Evolutionary conservation across 208 protist genomes (phyloP).

Genomic region (Spongospora subterranea): DNA sequence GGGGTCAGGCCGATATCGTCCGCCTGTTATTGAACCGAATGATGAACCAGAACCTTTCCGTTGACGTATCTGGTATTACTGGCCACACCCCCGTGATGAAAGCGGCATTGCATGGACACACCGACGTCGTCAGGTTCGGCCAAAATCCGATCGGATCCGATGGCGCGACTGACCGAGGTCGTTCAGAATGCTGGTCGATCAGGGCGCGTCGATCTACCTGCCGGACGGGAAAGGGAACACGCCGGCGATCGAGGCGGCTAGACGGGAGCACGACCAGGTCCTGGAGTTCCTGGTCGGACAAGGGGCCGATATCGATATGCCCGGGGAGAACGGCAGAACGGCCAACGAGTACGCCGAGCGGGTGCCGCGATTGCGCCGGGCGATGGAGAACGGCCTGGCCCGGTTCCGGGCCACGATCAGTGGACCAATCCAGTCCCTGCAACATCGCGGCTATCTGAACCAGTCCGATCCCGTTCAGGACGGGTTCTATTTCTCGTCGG

Average conservation of each 20-base stretch:
- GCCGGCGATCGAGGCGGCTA: not conserved
- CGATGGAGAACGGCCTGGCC: not conserved
- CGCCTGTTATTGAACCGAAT: slow-evolving; percentile 21
- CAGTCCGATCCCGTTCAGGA: not conserved
- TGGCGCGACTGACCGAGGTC: not conserved
- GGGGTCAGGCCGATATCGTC: slow-evolving; percentile 42
- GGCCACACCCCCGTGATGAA: not conserved
- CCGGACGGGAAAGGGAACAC: not conserved
- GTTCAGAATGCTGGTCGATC: slow-evolving; percentile 9
- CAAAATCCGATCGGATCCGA: not conserved
- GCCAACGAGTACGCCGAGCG: slow-evolving; percentile 7
- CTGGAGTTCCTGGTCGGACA: slow-evolving; percentile 40
- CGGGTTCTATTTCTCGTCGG: slow-evolving; percentile 53
- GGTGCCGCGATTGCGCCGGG: not conserved
- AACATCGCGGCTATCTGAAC: slow-evolving; percentile 11
- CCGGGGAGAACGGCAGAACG: not conserved
- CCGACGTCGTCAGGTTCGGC: not conserved
- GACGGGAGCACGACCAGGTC: slow-evolving; percentile 12
- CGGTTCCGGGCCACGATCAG: not conserved
- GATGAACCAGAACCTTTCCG: slow-evolving; percentile 32
- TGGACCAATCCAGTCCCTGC: not conserved
- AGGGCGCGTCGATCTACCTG: slow-evolving; percentile 43
- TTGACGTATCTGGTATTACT: not conserved
- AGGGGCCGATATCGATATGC: slow-evolving; percentile 17
- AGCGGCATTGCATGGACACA: not conserved